A percentile compares a stretch with the other conserved stretches of the same genome.
Evolutionary conservation across 177 flowering plant species (phyloP).

Genomic region (Vitis hybrid): DNA sequence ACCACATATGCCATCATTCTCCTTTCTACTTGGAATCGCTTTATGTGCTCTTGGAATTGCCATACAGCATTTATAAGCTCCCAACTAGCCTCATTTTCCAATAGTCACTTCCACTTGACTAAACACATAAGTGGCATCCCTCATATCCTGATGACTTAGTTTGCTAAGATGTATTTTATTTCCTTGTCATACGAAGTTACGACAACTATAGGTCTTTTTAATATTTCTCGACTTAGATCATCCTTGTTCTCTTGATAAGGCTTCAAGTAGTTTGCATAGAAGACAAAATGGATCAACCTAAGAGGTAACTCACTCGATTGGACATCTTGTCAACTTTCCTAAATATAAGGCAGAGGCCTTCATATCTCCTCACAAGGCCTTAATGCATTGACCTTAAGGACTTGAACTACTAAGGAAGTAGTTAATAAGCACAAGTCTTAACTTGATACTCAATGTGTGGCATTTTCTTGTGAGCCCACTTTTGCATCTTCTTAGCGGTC

Average conservation of each 20-base stretch:
- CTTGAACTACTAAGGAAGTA: not conserved
- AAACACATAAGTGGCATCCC: not conserved
- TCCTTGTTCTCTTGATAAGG: not conserved
- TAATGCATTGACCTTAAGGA: not conserved
- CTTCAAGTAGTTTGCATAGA: constrained; percentile 1
- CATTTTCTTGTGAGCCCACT: constrained; percentile 6
- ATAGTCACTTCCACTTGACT: not conserved
- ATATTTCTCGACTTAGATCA: not conserved
- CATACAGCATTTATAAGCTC: not conserved
- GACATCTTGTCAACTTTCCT: constrained; percentile 1
- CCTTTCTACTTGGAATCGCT: not conserved
- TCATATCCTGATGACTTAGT: too few relatives aligned
- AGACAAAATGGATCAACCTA: not conserved
- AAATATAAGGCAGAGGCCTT: not conserved
- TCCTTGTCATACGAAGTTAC: too few relatives aligned
- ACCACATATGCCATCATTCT: not conserved
- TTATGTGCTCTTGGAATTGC: not conserved
- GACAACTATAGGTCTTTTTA: not conserved
- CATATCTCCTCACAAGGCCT: not conserved
- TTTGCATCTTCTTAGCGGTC: constrained; percentile 5
- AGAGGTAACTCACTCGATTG: not conserved
- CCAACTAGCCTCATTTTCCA: not conserved
- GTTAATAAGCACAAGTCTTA: constrained; percentile 6
- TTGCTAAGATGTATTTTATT: too few relatives aligned
- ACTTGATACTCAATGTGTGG: not conserved